A percentile compares a stretch with the other conserved stretches of the same genome.
phyloP scores from a whole-genome alignment of 768 basidiomycete genomes.

The Trametopsis cervina region DNA sequence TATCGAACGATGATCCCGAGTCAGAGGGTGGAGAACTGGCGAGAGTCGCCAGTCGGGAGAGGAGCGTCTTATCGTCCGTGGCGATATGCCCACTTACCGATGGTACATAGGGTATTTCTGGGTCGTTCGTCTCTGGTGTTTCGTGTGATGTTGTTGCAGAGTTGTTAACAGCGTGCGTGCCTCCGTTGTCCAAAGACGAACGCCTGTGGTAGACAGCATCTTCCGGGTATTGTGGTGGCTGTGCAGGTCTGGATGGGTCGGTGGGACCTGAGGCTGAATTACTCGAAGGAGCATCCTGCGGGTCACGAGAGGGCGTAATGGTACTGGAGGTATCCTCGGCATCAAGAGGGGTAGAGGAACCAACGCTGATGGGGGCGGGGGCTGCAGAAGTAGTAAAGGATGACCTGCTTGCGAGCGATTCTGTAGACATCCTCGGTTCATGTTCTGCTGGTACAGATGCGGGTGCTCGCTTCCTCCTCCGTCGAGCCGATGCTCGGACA shows the following conservation, averaged over 20 bases:
- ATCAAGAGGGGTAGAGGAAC: neutral
- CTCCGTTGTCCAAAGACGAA: neutral
- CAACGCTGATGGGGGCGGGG: neutral
- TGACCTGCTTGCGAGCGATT: neutral
- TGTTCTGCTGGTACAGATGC: neutral
- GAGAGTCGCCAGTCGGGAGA: constrained; percentile 25
- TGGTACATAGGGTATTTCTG: neutral
- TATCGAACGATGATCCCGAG: neutral
- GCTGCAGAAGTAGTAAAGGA: too few species aligned
- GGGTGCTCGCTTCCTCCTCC: constrained; percentile 32
- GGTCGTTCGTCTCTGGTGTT: neutral
- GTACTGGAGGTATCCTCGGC: neutral
- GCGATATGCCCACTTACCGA: constrained; percentile 22
- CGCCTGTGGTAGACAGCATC: neutral
- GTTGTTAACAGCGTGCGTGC: neutral
- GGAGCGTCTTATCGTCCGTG: constrained; percentile 29
- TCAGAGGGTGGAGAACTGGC: constrained; percentile 20
- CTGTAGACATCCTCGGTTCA: neutral
- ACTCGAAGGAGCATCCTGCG: neutral
- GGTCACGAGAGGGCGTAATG: neutral
- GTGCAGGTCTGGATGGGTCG: neutral
- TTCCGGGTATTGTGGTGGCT: constrained; percentile 9
- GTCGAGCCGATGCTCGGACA: constrained; percentile 52
- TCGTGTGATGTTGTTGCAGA: neutral
- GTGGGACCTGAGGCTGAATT: neutral